Conservation (phyloP, 768 basidiomycete species). For the Naganishia randhawae region DNA sequence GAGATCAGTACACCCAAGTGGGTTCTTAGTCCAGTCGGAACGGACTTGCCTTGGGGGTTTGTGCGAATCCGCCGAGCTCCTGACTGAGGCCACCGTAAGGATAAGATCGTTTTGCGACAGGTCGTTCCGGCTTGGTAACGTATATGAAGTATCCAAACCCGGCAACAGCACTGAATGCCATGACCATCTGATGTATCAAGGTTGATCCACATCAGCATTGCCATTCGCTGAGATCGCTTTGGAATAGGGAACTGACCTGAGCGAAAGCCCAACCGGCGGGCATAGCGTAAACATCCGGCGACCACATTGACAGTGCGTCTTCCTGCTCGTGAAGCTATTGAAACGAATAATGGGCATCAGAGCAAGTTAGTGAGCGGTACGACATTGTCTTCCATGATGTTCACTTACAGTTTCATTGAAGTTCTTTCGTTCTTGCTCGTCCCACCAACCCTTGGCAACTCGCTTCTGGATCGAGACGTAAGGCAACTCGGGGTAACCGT, state of each 20-base stretch:
- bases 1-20: not conserved
- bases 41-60: conserved; percentile 27
- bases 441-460: conserved; percentile 51
- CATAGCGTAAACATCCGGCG: conserved; percentile 52
- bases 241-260: conserved; percentile 34
- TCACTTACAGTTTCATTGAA: conserved; percentile 51
- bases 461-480: conserved; percentile 47
- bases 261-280: conserved; percentile 43
- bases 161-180: conserved; percentile 44
- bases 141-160: conserved; percentile 44
- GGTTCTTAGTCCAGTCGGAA: not conserved
- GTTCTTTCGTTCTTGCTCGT: conserved; percentile 52
- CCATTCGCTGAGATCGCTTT: not conserved
- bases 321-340: conserved; percentile 52
- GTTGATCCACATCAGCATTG: not conserved
- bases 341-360: not conserved
- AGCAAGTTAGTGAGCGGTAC: not conserved
- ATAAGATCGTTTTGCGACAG: conserved; percentile 43
- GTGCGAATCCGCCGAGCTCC: conserved; percentile 43
- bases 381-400: not conserved
- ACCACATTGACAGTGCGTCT: conserved; percentile 53
- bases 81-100: conserved; percentile 49
- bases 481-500: conserved; percentile 52
- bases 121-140: conserved; percentile 37
- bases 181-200: conserved; percentile 36